These are phyloP conservation scores for Cordyceps militaris DNA, from an alignment of 2,329 filamentous ascomycete species.

Conservation along the genomic window DNA sequence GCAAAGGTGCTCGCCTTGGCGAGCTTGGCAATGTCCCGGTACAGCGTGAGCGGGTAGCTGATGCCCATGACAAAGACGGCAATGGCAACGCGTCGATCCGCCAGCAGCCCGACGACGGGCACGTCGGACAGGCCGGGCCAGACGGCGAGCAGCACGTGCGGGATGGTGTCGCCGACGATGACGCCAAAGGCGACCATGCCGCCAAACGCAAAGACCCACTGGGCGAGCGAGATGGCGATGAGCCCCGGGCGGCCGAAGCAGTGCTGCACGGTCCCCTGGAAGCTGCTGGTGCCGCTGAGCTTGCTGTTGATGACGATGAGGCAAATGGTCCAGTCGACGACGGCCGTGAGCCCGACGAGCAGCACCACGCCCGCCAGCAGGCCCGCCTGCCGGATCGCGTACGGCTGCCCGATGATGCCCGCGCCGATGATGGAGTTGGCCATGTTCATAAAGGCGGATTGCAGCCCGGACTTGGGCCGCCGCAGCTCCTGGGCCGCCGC, in stretches of 20 bases:
- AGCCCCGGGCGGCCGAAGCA: conserved; percentile 87
- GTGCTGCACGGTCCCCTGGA: conserved; percentile 91
- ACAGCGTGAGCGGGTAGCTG: conserved; percentile 86
- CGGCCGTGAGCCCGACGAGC: conserved; percentile 69
- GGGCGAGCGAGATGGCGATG: conserved; percentile 80
- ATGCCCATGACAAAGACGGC: conserved; percentile 78
- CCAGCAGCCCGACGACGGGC: conserved; percentile 74
- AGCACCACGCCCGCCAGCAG: conserved; percentile 73
- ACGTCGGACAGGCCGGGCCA: conserved; percentile 69
- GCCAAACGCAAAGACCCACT: conserved; percentile 98
- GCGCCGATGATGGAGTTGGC: conserved; percentile 93
- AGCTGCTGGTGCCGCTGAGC: conserved; percentile 85
- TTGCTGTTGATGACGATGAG: conserved; percentile 98
- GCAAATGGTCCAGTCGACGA: conserved; percentile 95
- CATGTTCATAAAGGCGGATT: conserved; percentile 98
- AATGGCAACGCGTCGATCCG: conserved; percentile 76
- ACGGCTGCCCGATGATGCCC: conserved; percentile 77
- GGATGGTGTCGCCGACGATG: conserved; percentile 94
- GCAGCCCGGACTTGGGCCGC: conserved; percentile 77
- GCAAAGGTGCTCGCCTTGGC: conserved; percentile 94
- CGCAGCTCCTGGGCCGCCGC: conserved; percentile 48
- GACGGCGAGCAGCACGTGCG: conserved; percentile 74
- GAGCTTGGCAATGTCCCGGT: conserved; percentile 95
- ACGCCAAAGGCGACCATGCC: conserved; percentile 98
- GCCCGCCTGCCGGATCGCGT: conserved; percentile 90